phyloP scores from a whole-genome alignment of 768 basidiomycete species.

The Hygrocybe punicea region DNA sequence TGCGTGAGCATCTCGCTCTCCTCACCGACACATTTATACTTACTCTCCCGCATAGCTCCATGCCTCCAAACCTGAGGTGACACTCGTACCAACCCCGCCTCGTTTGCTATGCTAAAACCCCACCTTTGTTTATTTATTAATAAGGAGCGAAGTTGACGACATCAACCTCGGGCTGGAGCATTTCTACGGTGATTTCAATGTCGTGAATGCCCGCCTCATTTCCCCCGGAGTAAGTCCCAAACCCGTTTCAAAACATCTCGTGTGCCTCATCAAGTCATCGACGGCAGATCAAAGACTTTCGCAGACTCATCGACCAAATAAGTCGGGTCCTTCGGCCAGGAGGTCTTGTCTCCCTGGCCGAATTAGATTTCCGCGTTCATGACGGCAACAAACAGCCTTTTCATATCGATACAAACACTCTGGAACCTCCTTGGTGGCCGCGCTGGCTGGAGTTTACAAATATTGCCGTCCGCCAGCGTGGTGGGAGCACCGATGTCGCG shows the following conservation, averaged over 20 bases:
- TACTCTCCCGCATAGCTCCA: slow-evolving; percentile 40
- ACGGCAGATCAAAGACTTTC: slow-evolving; percentile 65
- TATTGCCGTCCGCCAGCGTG: slow-evolving; percentile 51
- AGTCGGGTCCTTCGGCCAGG: slow-evolving; percentile 63
- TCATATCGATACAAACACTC: slow-evolving; percentile 39
- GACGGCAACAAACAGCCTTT: slow-evolving; percentile 47
- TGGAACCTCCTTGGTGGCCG: slow-evolving; percentile 55
- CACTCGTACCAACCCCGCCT: not conserved
- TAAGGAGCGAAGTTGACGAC: slow-evolving; percentile 79
- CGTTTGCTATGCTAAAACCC: slow-evolving; percentile 3
- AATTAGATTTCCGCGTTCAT: slow-evolving; percentile 68
- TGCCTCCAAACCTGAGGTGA: slow-evolving; percentile 72
- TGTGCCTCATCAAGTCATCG: slow-evolving; percentile 5
- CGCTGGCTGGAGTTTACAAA: slow-evolving; percentile 59
- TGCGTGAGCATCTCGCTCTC: slow-evolving; percentile 42
- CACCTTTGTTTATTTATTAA: slow-evolving; percentile 8
- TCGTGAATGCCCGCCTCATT: slow-evolving; percentile 69
- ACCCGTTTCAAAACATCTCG: not conserved
- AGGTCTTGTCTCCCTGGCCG: slow-evolving; percentile 62
- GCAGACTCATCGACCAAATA: slow-evolving; percentile 61
- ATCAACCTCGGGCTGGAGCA: slow-evolving; percentile 82
- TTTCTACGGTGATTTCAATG: slow-evolving; percentile 74
- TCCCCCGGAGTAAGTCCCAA: slow-evolving; percentile 62
- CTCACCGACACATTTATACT: slow-evolving; percentile 14
- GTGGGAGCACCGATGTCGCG: slow-evolving; percentile 64